A percentile compares a stretch with the other conserved stretches of the same genome.
Evolutionary conservation across 441 rosid species (phyloP).

Genomic region (Theobroma grandiflorum): DNA sequence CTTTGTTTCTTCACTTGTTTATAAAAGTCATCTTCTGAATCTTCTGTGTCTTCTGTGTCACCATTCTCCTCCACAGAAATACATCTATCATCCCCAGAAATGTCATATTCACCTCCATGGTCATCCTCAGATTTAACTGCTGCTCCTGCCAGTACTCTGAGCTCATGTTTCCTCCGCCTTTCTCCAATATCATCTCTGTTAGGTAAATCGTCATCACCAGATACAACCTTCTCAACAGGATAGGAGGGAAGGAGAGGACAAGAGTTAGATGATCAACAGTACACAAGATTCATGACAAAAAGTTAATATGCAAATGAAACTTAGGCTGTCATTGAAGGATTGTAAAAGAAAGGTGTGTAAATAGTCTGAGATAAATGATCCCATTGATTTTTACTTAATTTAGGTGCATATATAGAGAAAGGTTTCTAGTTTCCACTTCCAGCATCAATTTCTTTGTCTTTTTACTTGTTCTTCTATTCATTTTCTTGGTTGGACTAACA

Average conservation of each 20-base stretch:
- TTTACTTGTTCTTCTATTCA: neutral
- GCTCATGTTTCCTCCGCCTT: slow-evolving; percentile 85
- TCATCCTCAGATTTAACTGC: slow-evolving; percentile 75
- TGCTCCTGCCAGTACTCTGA: slow-evolving; percentile 81
- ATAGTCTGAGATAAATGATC: neutral
- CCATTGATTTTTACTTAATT: neutral
- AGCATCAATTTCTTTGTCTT: neutral
- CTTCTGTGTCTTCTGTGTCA: slow-evolving; percentile 50
- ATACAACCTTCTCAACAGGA: slow-evolving; percentile 54
- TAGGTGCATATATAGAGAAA: neutral
- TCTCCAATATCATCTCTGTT: slow-evolving; percentile 96
- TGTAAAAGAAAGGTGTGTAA: neutral
- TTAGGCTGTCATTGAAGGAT: neutral
- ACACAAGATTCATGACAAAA: neutral
- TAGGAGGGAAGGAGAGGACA: neutral
- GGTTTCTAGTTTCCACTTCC: neutral
- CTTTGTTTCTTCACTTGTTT: slow-evolving; percentile 62
- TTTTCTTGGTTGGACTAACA: neutral
- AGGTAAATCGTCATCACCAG: slow-evolving; percentile 93
- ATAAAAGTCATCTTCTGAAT: slow-evolving; percentile 77
- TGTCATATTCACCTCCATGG: slow-evolving; percentile 43
- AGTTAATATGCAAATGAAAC: slow-evolving; percentile 1
- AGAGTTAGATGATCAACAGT: neutral
- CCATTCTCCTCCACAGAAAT: slow-evolving; percentile 50
- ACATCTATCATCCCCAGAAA: slow-evolving; percentile 34